Percentiles rank a stretch among this genome's conserved stretches.
phyloP scores from a whole-genome alignment of 148 eudicot genomes.

The Camellia lanceoleosa region DNA sequence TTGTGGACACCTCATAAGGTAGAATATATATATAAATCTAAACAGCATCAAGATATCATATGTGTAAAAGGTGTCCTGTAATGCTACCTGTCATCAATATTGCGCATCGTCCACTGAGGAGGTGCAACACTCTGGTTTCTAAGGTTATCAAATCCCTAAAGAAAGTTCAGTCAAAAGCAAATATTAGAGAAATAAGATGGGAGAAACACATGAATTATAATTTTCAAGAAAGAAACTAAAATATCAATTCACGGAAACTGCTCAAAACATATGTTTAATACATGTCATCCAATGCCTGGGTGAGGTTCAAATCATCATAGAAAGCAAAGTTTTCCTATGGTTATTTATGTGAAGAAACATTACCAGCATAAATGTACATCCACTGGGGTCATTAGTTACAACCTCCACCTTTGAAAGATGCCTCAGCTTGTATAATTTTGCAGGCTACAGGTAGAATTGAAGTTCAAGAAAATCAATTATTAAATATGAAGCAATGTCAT shows the following conservation, averaged over 20 bases:
- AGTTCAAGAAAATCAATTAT: background rate
- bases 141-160: conserved; percentile 98
- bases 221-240: background rate
- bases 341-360: conserved; percentile 13
- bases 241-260: background rate
- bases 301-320: background rate
- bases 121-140: conserved; percentile 90
- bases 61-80: background rate
- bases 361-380: conserved; percentile 90
- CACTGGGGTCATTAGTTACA: conserved; percentile 75
- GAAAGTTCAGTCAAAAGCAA: conserved; percentile 12
- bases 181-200: background rate
- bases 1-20: background rate
- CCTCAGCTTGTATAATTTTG: conserved; percentile 86
- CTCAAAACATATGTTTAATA: background rate
- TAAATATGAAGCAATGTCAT: background rate
- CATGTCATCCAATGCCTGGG: background rate
- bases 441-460: conserved; percentile 51
- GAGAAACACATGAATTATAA: background rate
- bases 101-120: conserved; percentile 99
- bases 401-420: conserved; percentile 94
- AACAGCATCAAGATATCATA: background rate
- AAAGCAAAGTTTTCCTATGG: background rate
- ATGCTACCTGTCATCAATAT: conserved; percentile 85
- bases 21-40: background rate